phyloP scores from a whole-genome alignment of 441 rosid genomes.

The Dalechampia spathulata region DNA sequence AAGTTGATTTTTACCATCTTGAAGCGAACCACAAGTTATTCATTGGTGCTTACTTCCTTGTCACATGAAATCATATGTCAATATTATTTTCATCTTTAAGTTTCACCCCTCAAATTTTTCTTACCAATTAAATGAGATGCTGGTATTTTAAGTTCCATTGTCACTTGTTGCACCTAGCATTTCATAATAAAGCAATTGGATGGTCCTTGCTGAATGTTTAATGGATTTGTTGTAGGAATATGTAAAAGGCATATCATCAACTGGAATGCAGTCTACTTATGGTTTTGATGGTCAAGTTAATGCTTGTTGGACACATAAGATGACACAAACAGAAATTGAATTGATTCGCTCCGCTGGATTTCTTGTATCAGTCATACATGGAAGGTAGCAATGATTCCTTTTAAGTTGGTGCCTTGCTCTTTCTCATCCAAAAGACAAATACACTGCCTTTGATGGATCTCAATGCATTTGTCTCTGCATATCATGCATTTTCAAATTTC shows the following conservation, averaged over 20 bases:
- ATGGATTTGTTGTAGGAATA: conserved; percentile 52
- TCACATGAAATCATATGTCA: no score
- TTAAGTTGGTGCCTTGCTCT: not conserved
- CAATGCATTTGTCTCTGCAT: not conserved
- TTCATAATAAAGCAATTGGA: not conserved
- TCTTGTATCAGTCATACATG: conserved; percentile 90
- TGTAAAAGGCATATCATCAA: conserved; percentile 76
- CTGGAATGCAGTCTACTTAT: conserved; percentile 76
- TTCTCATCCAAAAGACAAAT: not conserved
- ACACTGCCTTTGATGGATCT: not conserved
- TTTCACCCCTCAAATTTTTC: no score
- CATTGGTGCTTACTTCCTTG: no score
- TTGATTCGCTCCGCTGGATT: conserved; percentile 57
- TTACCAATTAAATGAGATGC: not conserved
- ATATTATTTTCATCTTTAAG: no score
- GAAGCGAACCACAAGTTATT: no score
- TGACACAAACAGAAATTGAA: conserved; percentile 57
- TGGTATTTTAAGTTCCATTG: not conserved
- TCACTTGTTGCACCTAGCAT: not conserved
- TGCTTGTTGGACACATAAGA: conserved; percentile 93
- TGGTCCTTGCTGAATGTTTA: not conserved
- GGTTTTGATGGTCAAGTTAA: conserved; percentile 93
- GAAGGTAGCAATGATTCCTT: conserved; percentile 49
- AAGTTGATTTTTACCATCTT: not conserved
- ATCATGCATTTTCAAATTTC: not conserved